A percentile compares a stretch with the other conserved stretches of the same genome.
phyloP scores from a whole-genome alignment of 495 filamentous ascomycete genomes.

The Neurospora pannonica region DNA sequence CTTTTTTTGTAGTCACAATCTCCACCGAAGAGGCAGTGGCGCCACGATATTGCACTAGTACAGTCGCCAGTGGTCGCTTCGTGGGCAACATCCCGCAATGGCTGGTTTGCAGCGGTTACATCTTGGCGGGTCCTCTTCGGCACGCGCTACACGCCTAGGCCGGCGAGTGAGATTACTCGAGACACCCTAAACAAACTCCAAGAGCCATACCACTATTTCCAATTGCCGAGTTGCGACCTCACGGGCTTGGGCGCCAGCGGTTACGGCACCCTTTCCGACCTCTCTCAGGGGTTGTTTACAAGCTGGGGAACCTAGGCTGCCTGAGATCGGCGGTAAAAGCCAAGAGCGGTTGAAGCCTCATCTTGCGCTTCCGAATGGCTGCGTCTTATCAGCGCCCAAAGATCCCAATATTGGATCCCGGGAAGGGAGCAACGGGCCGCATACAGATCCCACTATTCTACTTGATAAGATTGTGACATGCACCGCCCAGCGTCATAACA shows the following conservation, averaged over 20 bases:
- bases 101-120: background rate
- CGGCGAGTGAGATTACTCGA: background rate
- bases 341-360: background rate
- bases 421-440: background rate
- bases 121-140: background rate
- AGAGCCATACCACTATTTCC: background rate
- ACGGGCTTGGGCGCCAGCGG: background rate
- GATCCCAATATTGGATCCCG: background rate
- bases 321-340: background rate
- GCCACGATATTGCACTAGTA: background rate
- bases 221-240: background rate
- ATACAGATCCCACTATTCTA: background rate
- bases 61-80: background rate
- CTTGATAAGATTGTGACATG: background rate
- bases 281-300: background rate
- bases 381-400: background rate
- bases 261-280: background rate
- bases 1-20: background rate
- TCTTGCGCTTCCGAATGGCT: background rate
- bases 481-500: background rate
- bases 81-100: background rate
- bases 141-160: background rate
- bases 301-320: background rate
- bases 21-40: background rate
- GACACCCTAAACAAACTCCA: background rate